phyloP scores from a whole-genome alignment of 1,139 yeast genomes.

The Pichia sp. region DNA sequence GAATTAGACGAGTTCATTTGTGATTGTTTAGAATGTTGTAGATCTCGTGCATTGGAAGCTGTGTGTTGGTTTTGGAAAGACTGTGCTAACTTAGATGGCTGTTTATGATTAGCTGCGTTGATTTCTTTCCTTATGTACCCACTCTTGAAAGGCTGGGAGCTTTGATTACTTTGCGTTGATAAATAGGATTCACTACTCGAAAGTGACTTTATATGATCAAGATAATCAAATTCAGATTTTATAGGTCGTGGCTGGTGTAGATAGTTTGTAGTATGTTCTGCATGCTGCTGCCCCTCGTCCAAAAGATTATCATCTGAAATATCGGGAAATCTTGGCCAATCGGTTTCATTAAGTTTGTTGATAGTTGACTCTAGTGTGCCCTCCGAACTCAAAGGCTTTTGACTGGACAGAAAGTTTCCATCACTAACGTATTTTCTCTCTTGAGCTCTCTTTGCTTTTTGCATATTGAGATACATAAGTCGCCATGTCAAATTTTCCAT shows the following conservation, averaged over 20 bases:
- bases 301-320: neutral
- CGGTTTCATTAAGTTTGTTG: no score
- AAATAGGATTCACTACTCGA: constrained; percentile 14
- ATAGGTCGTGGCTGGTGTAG: constrained; percentile 25
- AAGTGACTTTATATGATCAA: constrained; percentile 48
- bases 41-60: constrained; percentile 3
- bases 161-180: constrained; percentile 6
- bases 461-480: constrained; percentile 58
- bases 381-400: no score
- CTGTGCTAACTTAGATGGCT: constrained; percentile 24
- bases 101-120: constrained; percentile 14
- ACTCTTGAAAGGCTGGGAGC: neutral
- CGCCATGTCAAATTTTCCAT: constrained; percentile 86
- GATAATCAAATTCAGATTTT: constrained; percentile 49
- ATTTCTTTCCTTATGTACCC: constrained; percentile 21
- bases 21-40: neutral
- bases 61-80: constrained; percentile 15
- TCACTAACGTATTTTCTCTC: no score
- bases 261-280: neutral
- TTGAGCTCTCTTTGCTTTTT: constrained; percentile 17
- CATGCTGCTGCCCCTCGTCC: no score
- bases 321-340: neutral
- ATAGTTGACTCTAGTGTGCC: no score
- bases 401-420: no score
- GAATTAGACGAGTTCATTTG: neutral